phyloP scores from a whole-genome alignment of 1,139 yeast genomes.

The Pneumocystis oryctolagi region DNA sequence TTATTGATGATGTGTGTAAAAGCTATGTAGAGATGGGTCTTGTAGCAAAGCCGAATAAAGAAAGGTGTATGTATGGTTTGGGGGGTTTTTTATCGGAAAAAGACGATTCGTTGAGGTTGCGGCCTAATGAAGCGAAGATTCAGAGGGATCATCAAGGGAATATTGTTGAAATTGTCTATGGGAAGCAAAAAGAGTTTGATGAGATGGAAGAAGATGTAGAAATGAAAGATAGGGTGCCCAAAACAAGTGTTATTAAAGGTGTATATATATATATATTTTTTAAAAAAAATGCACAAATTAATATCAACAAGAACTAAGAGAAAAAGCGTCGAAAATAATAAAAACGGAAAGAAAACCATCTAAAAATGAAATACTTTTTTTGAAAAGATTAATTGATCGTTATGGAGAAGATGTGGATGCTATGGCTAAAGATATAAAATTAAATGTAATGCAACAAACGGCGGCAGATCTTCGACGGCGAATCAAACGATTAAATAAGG shows the following conservation, averaged over 20 bases:
- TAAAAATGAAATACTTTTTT: slow-evolving; percentile 64
- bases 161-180: slow-evolving; percentile 55
- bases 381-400: slow-evolving; percentile 46
- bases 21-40: not conserved
- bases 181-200: slow-evolving; percentile 29
- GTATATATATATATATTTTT: not conserved
- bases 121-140: slow-evolving; percentile 68
- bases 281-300: not conserved
- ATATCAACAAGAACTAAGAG: slow-evolving; percentile 38
- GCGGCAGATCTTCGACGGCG: slow-evolving; percentile 10
- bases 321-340: slow-evolving; percentile 42
- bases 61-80: not conserved
- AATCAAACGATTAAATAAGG: not conserved
- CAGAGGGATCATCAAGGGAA: slow-evolving; percentile 60
- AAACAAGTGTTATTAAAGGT: not conserved
- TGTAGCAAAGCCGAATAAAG: not conserved
- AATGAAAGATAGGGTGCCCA: not conserved
- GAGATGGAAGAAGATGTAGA: slow-evolving; percentile 1
- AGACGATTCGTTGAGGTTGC: slow-evolving; percentile 15
- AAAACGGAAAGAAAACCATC: slow-evolving; percentile 36
- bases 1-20: not conserved
- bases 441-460: slow-evolving; percentile 13
- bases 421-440: slow-evolving; percentile 72
- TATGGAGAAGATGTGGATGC: slow-evolving; percentile 78
- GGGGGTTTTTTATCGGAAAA: not conserved